Base-by-base conservation (phyloP, 139 green algal species). In the Gonium pectorale region DNA sequence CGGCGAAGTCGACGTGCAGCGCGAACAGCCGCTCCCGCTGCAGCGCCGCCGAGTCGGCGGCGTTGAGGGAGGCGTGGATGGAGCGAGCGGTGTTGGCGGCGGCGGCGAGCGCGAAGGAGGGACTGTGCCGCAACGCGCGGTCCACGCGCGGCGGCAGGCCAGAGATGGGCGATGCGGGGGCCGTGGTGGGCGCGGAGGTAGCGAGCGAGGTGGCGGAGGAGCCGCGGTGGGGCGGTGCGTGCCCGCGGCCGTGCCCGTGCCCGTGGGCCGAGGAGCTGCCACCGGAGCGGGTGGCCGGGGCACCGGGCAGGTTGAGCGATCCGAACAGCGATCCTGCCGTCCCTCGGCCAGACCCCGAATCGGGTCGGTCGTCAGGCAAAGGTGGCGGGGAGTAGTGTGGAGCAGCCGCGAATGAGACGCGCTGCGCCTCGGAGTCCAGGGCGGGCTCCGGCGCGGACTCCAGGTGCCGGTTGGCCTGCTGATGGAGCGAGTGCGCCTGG, bases 11-110 rank as follows among this genome's bases (percentile, higher is more conserved):
- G 8, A 67, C 29, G 37, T 91, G 87, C 44, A 91, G 72, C 41
- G 70, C 67, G 44, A 89, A 91, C 60, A 91, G 71, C 38, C 87
- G 67, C 35, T 81, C 69, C 17, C 67, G 66, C 71, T 91, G 87
- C 54, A 91, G 54, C 44, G 69, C 69, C 2, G 31, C 72, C 24
- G 40, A 17, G 56, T 91, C 87, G 21, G 44, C 59, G 1, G 77
- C 77, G 22, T 71, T 63, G 17, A 88, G 37, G 24, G 44, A 52
- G 2, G 84, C 67, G 31, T 87, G 86, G 24, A 87, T 67, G 21
- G 54, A 51, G 19, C 72, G 62, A 0, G 79, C 79, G 46, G 71
- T 73, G 64, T 54, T 69, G 46, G 85, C 68, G 27, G 85, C 78
- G 44, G 66, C 67, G 29, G 73, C 69, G 26, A 87, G 54, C 8